Evolutionary conservation across 257 asterid genomes (phyloP).

Genomic region (Craterostigma plantagineum): DNA sequence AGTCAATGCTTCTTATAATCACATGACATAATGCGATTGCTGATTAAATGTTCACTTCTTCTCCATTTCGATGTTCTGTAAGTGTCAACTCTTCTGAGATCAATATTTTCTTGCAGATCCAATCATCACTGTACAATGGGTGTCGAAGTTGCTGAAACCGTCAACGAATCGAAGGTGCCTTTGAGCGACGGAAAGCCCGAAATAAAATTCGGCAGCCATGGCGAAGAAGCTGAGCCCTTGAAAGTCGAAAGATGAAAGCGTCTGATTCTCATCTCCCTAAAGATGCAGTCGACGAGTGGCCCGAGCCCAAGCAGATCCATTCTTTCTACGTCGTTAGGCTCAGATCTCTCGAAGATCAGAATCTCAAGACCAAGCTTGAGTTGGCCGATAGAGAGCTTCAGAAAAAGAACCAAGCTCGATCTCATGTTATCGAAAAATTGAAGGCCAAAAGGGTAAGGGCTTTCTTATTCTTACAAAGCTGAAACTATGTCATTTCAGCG

Average conservation of each 20-base stretch:
- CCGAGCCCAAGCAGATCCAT: conserved; percentile 57
- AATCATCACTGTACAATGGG: too few species aligned
- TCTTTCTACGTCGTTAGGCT: conserved; percentile 36
- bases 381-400: conserved; percentile 51
- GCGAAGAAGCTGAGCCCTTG: conserved; percentile 14
- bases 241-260: conserved; percentile 21
- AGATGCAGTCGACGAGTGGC: conserved; percentile 77
- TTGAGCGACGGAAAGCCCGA: conserved; percentile 12
- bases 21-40: too few species aligned
- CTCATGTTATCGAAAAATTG: conserved; percentile 37
- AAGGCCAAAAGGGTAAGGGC: conserved; percentile 47
- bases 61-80: too few species aligned
- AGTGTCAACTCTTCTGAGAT: too few species aligned
- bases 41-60: too few species aligned
- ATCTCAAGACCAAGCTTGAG: conserved; percentile 40
- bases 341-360: conserved; percentile 52
- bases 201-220: conserved; percentile 30
- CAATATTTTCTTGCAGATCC: too few species aligned
- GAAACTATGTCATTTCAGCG: too few species aligned
- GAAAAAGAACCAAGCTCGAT: conserved; percentile 40
- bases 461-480: neutral
- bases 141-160: too few species aligned
- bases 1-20: too few species aligned
- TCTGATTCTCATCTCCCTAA: conserved; percentile 33
- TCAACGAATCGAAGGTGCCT: neutral